A percentile compares a stretch with the other conserved stretches of the same genome.
phyloP scores from a whole-genome alignment of 208 protist species.

The Wallacemonas rigidus region DNA sequence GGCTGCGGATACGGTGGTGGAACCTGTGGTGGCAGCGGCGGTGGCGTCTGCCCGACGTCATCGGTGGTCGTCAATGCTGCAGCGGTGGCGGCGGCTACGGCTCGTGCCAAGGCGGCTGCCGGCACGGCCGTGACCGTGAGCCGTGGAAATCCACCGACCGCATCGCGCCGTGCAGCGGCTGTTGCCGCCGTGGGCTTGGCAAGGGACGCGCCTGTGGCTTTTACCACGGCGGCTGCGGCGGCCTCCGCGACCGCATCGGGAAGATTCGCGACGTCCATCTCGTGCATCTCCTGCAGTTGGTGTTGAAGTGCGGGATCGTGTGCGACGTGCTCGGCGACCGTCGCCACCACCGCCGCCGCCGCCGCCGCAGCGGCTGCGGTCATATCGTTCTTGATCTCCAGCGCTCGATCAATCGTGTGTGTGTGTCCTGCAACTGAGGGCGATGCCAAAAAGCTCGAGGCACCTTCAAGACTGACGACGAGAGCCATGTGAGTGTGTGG shows the following conservation, averaged over 20 bases:
- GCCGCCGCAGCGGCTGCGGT: not conserved
- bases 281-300: slow-evolving; percentile 8
- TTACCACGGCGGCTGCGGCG: slow-evolving; percentile 8
- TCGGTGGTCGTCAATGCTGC: not conserved
- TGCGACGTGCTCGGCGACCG: slow-evolving; percentile 14
- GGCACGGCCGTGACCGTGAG: slow-evolving; percentile 14
- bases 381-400: not conserved
- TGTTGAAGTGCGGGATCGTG: slow-evolving; percentile 2
- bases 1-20: not conserved
- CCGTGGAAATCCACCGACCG: slow-evolving; percentile 2
- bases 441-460: not conserved
- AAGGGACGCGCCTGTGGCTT: not conserved
- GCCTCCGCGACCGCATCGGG: slow-evolving; percentile 12
- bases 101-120: not conserved
- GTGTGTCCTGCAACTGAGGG: not conserved
- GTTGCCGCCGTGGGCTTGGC: not conserved
- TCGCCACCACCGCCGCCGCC: slow-evolving; percentile 11
- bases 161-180: not conserved
- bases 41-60: not conserved
- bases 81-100: not conserved
- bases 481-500: slow-evolving; percentile 1
- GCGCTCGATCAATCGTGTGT: not conserved
- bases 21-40: not conserved
- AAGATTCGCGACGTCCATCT: slow-evolving; percentile 8
- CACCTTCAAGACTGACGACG: slow-evolving; percentile 12